Evolutionary conservation across 768 basidiomycete genomes (phyloP).

Genomic region (Kwoniella shandongensis): DNA sequence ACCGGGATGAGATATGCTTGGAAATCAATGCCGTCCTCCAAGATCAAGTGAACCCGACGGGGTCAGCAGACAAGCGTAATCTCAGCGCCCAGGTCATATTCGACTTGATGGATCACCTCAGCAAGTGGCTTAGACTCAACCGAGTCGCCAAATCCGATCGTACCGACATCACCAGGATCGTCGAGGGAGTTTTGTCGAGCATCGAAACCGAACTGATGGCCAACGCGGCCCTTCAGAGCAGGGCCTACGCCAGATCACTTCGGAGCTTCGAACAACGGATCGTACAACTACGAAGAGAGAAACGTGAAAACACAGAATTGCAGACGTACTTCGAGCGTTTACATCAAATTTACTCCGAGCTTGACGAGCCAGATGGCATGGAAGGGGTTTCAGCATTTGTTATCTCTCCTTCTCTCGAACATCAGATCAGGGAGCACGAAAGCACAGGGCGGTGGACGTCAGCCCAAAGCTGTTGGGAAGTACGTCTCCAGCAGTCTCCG

Average conservation of each 20-base stretch:
- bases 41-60: constrained; percentile 73
- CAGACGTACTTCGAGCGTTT: constrained; percentile 79
- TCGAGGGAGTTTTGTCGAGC: constrained; percentile 78
- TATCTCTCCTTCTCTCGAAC: constrained; percentile 82
- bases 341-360: constrained; percentile 91
- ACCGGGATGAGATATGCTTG: constrained; percentile 62
- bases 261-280: constrained; percentile 93
- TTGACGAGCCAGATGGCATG: constrained; percentile 99
- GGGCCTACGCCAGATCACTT: constrained; percentile 86
- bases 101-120: constrained; percentile 89
- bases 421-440: constrained; percentile 97
- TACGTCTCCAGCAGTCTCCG: constrained; percentile 83
- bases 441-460: constrained; percentile 96
- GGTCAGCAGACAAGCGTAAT: constrained; percentile 76
- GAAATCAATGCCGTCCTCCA: constrained; percentile 80
- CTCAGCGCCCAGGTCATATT: constrained; percentile 98
- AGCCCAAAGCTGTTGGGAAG: constrained; percentile 99
- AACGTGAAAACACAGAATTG: constrained; percentile 58
- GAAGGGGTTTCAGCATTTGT: constrained; percentile 90
- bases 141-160: constrained; percentile 62
- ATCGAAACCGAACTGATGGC: constrained; percentile 89
- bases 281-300: constrained; percentile 56
- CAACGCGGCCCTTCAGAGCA: constrained; percentile 88
- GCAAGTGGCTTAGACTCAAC: constrained; percentile 76
- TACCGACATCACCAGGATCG: constrained; percentile 51